Base-by-base conservation (phyloP, 495 filamentous ascomycete genomes). In the Penicillium samsonianum region DNA sequence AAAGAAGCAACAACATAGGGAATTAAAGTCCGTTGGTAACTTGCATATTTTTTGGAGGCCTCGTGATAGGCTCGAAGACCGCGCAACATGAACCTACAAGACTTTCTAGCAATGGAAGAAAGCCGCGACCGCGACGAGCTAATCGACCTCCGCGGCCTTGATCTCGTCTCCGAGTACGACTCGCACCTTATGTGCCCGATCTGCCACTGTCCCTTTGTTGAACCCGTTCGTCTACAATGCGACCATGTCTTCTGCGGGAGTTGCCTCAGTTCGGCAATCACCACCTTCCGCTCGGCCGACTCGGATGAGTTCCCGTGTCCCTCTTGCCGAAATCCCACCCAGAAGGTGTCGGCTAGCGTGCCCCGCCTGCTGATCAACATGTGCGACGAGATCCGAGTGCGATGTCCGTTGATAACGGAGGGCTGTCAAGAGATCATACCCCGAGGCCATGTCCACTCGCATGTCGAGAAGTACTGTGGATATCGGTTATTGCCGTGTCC, bases 181-280 rank as follows among this genome's bases (percentile, higher is more conserved):
- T 82, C 87, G 58, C 90, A 92, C 58, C 81, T 95, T 17, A 82
- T 90, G 71, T 96, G 91, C 60, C 82, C 90, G 9, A 91, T 96
- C 53, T 96, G 91, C 68, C 88, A 85, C 59, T 85, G 84, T 26
- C 83, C 91, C 12, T 88, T 92, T 50, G 74, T 90, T 35, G 71
- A 83, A 16, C 90, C 91, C 0, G 77, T 90, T n/a, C 85, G 83
- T 41, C 82, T 91, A 20, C 70, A 78, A 53, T 96, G 91, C 66
- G 89, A 86, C 50, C 86, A 89, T 69, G 78, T 84, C 30, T 95
- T 96, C 75, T 96, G 91, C 69, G 75, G 78, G 33, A 79, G 78
- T 44, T 96, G 90, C 64, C 76, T 94, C 57, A 74, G 80, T 54
- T 78, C 82, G 49, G 81, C 86, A 70, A 82, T 78, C 73, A 80